Base-by-base conservation (phyloP, 1,139 yeast species). In the Magnusiomyces suaveolens region DNA sequence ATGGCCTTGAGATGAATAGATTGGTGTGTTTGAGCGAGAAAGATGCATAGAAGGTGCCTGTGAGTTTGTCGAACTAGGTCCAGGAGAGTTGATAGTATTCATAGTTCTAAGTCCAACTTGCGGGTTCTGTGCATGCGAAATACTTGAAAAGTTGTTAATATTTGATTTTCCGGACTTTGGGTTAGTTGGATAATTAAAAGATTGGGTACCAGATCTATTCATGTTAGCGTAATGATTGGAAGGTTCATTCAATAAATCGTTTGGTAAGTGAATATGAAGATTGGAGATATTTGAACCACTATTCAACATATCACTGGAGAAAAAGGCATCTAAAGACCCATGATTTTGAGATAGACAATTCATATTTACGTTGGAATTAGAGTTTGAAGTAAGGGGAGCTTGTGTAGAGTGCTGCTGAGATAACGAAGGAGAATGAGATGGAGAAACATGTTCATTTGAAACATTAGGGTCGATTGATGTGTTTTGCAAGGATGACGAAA, bases 381-480 rank as follows among this genome's bases (percentile, higher is more conserved):
- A 16, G 12, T 29, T 29, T 29, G 36, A 12, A 29, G 36, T 12
- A 29, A n/a, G n/a, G n/a, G 43, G 43, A n/a, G 18, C 20, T 21
- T 39, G n/a, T 33, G 53, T 4, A n/a, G n/a, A n/a, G n/a, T n/a
- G n/a, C 36, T 24, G 46, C 29, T 47, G 54, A 12, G 46, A 41
- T 18, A 39, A 20, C 4, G n/a, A n/a, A n/a, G 48, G 38, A 18
- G 51, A 23, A 26, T 25, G 18, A 26, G 51, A 23, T 38, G 8
- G 43, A 16, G 20, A 14, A 38, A 4, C 4, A 18, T 38, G 43
- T 12, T 18, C 43, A n/a, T n/a, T n/a, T n/a, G n/a, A n/a, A n/a
- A n/a, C n/a, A n/a, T n/a, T n/a, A n/a, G n/a, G n/a, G n/a, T n/a
- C n/a, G n/a, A n/a, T n/a, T n/a, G n/a, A n/a, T n/a, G n/a, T n/a